These are phyloP conservation scores for Quercus tomentella DNA, from an alignment of 331 rosid species.

Conservation along the genomic window DNA sequence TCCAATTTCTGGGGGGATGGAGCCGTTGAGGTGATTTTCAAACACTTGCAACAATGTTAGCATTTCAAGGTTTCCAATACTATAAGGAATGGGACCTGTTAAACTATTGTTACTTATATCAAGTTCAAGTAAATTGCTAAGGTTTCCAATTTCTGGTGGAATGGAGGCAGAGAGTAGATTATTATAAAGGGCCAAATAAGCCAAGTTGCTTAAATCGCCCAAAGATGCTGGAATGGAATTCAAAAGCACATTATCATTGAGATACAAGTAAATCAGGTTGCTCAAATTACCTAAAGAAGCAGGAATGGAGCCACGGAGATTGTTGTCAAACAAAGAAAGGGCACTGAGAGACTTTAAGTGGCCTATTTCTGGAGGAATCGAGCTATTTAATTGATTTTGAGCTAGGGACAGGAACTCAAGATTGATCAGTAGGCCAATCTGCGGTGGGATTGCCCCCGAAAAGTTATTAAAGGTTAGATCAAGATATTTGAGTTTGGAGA, in stretches of 20 bases:
- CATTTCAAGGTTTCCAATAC: background rate
- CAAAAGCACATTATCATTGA: no score
- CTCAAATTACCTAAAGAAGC: conserved; percentile 4
- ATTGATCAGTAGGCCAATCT: background rate
- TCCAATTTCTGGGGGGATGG: background rate
- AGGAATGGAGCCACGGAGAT: conserved; percentile 13
- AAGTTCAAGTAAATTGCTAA: background rate
- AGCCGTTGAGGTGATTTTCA: background rate
- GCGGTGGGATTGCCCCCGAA: conserved; percentile 12
- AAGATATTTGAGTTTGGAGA: background rate
- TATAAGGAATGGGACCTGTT: background rate
- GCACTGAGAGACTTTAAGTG: background rate
- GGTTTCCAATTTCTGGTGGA: background rate
- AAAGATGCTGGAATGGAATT: conserved; percentile 15
- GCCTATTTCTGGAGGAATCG: conserved; percentile 13
- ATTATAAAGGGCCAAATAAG: background rate
- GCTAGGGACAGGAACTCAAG: background rate
- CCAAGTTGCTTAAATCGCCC: background rate
- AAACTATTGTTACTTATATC: background rate
- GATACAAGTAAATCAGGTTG: background rate
- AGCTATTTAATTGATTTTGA: conserved; percentile 4
- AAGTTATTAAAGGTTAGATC: background rate
- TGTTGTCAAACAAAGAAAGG: background rate
- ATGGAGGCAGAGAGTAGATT: conserved; percentile 16
- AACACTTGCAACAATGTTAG: background rate